Percentiles rank a stretch among this genome's conserved stretches.
Conservation (phyloP, 441 rosid genomes). For the Lepidium campestre region DNA sequence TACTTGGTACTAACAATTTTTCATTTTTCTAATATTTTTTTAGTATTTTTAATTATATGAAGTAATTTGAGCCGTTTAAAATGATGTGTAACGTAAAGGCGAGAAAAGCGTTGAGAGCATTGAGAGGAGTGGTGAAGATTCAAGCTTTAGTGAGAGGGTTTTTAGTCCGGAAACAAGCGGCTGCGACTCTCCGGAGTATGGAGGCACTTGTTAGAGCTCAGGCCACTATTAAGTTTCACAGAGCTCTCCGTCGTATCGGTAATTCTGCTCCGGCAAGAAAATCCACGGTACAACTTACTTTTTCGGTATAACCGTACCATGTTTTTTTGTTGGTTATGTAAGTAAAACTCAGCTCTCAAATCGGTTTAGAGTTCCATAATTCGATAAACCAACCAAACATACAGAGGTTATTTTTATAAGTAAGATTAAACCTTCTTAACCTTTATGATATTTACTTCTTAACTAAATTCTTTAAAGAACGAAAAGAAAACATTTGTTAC, state of each 20-base stretch:
- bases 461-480: background rate
- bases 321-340: background rate
- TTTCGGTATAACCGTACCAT: background rate
- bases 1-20: conserved; percentile 37
- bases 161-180: conserved; percentile 51
- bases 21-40: background rate
- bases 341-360: background rate
- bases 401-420: background rate
- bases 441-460: background rate
- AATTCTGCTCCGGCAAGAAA: conserved; percentile 36
- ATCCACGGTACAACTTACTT: conserved; percentile 32
- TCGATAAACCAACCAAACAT: background rate
- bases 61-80: background rate
- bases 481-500: too few relatives aligned
- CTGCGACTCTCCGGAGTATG: conserved; percentile 56
- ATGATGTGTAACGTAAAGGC: conserved; percentile 36
- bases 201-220: conserved; percentile 61
- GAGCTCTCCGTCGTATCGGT: conserved; percentile 35
- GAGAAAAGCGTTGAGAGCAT: conserved; percentile 55
- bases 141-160: conserved; percentile 61
- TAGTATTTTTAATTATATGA: background rate
- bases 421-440: background rate
- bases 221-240: conserved; percentile 35
- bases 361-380: conserved; percentile 5
- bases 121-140: conserved; percentile 61